Base-by-base conservation (phyloP, 208 protist genomes). In the Acanthamoeba polyphaga region DNA sequence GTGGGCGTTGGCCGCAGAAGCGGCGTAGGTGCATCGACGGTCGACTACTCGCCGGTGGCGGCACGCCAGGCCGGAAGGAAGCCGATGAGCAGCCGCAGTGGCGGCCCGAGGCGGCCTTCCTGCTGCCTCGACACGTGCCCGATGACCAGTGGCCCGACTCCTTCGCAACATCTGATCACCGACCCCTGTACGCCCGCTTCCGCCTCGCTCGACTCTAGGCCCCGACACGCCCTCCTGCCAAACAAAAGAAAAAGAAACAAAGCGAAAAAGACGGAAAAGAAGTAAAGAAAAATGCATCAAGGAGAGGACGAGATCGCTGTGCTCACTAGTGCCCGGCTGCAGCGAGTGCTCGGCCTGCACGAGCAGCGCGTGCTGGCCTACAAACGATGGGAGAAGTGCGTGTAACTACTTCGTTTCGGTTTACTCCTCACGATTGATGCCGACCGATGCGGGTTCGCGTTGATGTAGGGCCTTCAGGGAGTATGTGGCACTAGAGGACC, bases 311-410 rank as follows among this genome's bases (percentile, higher is more conserved):
- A 19, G 38, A 38, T 38, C 38, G 38, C 38, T 38, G 38, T 3
- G 38, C 38, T 38, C 3, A 27, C 22, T 17, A 12, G 6, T 68
- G 62, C 76, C 38, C 53, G 34, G 22, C 49, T 85, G 76, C 76
- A 62, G 46, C 76, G 76, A 34, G 9, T 85, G 46, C 76, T 85
- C 38, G 76, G 7, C 24, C 46, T 85, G 9, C 76, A 85, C n/a
- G 76, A 85, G 32, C 76, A 85, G 46, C 76, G 76, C n/a, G 76
- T 85, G 46, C 17, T 62, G 46, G 49, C 46, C 76, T 85, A 85
- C 49, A 85, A 85, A n/a, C 38, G 76, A 19, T 85, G 76, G 76
- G 76, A 85, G 29, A 85, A 58, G 76, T 58, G 1, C 49, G 76
- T 74, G 3, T 1, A 10, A 43, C 49, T 85, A 1, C 2, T 43